Base-by-base conservation (phyloP, 495 filamentous ascomycete genomes). In the Tuber indicum region DNA sequence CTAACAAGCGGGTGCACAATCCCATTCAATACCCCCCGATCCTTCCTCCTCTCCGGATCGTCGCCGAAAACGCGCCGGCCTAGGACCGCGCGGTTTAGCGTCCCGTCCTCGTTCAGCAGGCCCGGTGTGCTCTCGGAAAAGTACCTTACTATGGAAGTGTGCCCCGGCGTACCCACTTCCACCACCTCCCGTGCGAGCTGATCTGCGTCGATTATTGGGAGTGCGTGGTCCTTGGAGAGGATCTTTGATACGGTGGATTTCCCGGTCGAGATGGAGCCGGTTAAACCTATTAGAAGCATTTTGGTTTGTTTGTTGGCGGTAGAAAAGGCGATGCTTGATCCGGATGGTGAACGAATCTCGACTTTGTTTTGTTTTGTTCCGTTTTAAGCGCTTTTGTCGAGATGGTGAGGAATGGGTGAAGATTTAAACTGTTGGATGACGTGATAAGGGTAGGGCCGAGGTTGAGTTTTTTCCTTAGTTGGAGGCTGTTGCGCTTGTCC, bases 151-250 rank as follows among this genome's bases (percentile, higher is more conserved):
- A 98, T 96, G 23, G 89, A 88, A 52, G 88, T 87, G 89, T 97
- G 96, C 81, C 91, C 93, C 17, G 88, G 78, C 7, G 93, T 96
- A 73, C 95, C 94, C 1, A 96, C 96, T 84, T 93, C 91, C 85
- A 98, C 94, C 76, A 97, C 96, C 80, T 93, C 86, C 80, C 94
- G 93, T 74, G 96, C 94, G 80, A 98, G 87, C 43, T 94, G 84
- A 88, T 99, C 96, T 81, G 96, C 94, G 86, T 99, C 96, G 87
- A 99, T 92, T 83, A 98, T 89, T 83, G 96, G 95, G 83, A 98
- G 90, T 81, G 88, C 89, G 87, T 98, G 91, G 17, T 94, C 94
- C 0, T 88, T 85, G 74, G 90, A 88, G 84, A 99, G 93, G 81
- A 97, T 86, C 75, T 86, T 83, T 58, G 96, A 97, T 78, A 97